Conservation (phyloP, 371 early-diverging fungal genomes). For the Apophysomyces elegans region DNA sequence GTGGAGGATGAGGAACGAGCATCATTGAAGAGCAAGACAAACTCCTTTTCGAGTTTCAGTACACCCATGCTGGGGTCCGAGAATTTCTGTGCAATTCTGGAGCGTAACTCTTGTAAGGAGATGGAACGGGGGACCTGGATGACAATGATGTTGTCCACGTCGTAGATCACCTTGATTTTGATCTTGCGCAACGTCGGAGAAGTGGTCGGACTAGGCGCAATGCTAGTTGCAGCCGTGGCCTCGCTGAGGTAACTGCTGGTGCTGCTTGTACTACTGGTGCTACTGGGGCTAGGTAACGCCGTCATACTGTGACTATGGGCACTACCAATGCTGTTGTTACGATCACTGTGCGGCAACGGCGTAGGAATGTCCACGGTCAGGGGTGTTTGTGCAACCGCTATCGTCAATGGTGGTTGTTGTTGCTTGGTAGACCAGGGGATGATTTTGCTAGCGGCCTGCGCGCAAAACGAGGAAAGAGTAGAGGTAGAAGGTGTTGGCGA, state of each 20-base stretch:
- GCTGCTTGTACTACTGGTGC: conserved; percentile 3
- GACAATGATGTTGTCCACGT: conserved; percentile 40
- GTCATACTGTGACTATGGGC: too few species aligned
- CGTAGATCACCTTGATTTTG: conserved; percentile 43
- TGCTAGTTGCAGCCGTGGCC: background rate
- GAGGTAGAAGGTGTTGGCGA: conserved; percentile 13
- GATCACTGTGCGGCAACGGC: background rate
- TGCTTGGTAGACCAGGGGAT: conserved; percentile 24
- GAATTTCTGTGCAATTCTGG: conserved; percentile 39
- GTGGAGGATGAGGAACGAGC: conserved; percentile 22
- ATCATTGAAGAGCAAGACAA: conserved; percentile 23
- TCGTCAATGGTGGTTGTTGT: conserved; percentile 6
- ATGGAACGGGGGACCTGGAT: conserved; percentile 40
- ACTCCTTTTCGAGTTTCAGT: conserved; percentile 13
- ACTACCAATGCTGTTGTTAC: too few species aligned
- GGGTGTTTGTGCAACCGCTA: background rate
- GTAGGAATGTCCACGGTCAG: background rate
- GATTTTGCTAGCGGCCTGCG: conserved; percentile 22
- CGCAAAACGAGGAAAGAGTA: conserved; percentile 13
- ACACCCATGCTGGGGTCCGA: conserved; percentile 31
- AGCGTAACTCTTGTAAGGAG: conserved; percentile 25
- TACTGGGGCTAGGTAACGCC: background rate
- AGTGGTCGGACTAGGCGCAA: background rate
- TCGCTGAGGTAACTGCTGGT: background rate
- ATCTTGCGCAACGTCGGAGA: conserved; percentile 19